Evolutionary conservation across 2,329 filamentous ascomycete genomes (phyloP).

Genomic region (Fusarium cicatricum): DNA sequence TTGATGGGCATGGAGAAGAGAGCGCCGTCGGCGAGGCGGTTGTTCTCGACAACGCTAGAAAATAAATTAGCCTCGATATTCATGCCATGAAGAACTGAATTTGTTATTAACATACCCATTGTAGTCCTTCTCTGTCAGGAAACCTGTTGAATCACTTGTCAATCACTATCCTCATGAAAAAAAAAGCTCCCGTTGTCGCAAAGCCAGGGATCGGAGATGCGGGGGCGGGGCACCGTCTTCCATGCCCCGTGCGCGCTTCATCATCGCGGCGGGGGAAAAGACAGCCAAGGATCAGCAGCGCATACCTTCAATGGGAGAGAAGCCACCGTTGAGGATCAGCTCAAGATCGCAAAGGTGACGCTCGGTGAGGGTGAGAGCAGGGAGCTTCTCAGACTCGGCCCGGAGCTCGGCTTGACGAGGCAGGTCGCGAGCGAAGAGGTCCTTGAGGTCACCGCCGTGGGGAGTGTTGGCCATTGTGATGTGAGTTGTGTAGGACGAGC

Average conservation of each 20-base stretch:
- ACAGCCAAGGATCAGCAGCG: slow-evolving; percentile 45
- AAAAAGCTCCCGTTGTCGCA: slow-evolving; percentile 5
- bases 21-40: slow-evolving; percentile 85
- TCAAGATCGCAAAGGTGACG: slow-evolving; percentile 98
- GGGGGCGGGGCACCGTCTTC: slow-evolving; percentile 35
- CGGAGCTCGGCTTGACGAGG: slow-evolving; percentile 81
- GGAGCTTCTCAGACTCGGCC: slow-evolving; percentile 85
- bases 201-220: slow-evolving; percentile 29
- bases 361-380: slow-evolving; percentile 85
- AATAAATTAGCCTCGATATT: slow-evolving; percentile 39
- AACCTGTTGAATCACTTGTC: slow-evolving; percentile 65
- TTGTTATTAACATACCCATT: slow-evolving; percentile 70
- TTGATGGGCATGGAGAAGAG: slow-evolving; percentile 98
- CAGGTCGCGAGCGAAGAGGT: slow-evolving; percentile 92
- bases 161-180: slow-evolving; percentile 17
- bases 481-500: slow-evolving; percentile 18
- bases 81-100: not conserved
- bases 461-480: slow-evolving; percentile 72
- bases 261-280: slow-evolving; percentile 21
- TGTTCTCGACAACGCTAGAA: slow-evolving; percentile 82
- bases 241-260: slow-evolving; percentile 24
- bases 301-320: slow-evolving; percentile 93
- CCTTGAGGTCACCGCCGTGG: slow-evolving; percentile 95
- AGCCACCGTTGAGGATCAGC: slow-evolving; percentile 95
- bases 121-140: slow-evolving; percentile 98